Evolutionary conservation across 1,284 basidiomycete species (phyloP).

Genomic region (Vanrija pseudolonga): DNA sequence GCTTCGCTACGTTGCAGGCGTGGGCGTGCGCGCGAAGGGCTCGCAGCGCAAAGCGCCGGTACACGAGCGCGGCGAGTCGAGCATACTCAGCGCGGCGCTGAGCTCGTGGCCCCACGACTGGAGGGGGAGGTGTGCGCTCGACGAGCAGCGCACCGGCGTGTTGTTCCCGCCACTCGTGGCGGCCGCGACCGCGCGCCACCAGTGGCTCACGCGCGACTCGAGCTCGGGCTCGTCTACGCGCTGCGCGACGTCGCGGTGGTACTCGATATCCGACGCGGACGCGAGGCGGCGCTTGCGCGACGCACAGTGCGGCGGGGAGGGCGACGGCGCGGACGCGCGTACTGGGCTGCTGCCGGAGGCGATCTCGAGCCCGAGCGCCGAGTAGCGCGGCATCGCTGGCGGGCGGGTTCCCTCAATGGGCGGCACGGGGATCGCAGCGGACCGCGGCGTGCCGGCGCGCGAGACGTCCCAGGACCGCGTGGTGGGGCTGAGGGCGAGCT

Average conservation of each 20-base stretch:
- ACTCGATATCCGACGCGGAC: not conserved
- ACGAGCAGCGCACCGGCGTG: not conserved
- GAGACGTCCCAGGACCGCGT: not conserved
- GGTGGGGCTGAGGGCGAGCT: not conserved
- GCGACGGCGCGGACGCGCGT: too few species aligned
- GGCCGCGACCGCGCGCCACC: conserved; percentile 3
- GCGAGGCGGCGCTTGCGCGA: not conserved
- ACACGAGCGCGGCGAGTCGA: too few species aligned
- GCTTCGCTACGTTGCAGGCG: too few species aligned
- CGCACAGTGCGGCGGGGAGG: conserved; percentile 1
- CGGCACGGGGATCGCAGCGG: not conserved
- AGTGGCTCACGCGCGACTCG: not conserved
- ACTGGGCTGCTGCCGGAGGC: not conserved
- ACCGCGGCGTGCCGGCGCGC: not conserved
- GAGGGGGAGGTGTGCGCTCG: not conserved
- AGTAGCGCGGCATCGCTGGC: not conserved
- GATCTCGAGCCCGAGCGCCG: conserved; percentile 16
- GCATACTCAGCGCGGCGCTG: too few species aligned
- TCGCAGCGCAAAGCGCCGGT: too few species aligned
- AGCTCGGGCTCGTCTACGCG: conserved; percentile 4
- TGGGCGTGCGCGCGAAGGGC: too few species aligned
- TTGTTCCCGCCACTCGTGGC: not conserved
- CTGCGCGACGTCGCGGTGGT: not conserved
- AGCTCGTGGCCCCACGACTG: not conserved
- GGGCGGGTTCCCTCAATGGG: conserved; percentile 9